Percentiles rank a stretch among this genome's conserved stretches.
These are phyloP conservation scores for Ophiostoma piceae DNA, from an alignment of 2,329 filamentous ascomycete species.

Conservation along the genomic window DNA sequence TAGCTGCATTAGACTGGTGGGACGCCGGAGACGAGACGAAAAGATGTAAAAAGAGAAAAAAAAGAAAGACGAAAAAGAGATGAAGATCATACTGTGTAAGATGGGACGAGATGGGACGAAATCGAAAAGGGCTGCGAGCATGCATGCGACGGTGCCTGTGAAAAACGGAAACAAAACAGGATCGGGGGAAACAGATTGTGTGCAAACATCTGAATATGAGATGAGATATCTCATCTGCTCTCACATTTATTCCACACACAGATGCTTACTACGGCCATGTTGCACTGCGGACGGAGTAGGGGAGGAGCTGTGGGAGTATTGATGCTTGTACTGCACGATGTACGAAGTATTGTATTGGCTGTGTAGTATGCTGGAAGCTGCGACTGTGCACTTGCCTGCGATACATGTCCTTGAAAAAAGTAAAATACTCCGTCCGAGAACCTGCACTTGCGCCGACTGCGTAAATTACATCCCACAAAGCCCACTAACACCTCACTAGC, in stretches of 20 bases:
- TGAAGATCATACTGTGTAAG: not conserved
- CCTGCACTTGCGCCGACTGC: conserved; percentile 5
- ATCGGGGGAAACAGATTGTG: not conserved
- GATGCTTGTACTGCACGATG: not conserved
- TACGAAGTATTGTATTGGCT: not conserved
- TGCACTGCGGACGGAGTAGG: conserved; percentile 8
- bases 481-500: conserved; percentile 18
- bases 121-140: not conserved
- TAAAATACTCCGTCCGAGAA: not conserved
- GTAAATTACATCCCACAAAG: conserved; percentile 21
- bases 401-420: not conserved
- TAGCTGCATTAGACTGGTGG: conserved; percentile 6
- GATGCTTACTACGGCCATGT: conserved; percentile 1
- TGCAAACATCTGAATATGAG: not conserved
- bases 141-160: not conserved
- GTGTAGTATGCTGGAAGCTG: not conserved
- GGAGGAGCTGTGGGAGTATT: not conserved
- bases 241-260: not conserved
- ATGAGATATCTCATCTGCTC: not conserved
- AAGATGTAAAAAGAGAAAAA: not conserved
- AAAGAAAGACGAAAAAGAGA: not conserved
- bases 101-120: conserved; percentile 1
- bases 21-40: not conserved
- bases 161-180: not conserved
- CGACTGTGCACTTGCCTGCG: not conserved